Evolutionary conservation across 169 alveolate genomes (phyloP), one percentile per base, ranked within the genome.

Genomic region (Eimeria acervulina): DNA sequence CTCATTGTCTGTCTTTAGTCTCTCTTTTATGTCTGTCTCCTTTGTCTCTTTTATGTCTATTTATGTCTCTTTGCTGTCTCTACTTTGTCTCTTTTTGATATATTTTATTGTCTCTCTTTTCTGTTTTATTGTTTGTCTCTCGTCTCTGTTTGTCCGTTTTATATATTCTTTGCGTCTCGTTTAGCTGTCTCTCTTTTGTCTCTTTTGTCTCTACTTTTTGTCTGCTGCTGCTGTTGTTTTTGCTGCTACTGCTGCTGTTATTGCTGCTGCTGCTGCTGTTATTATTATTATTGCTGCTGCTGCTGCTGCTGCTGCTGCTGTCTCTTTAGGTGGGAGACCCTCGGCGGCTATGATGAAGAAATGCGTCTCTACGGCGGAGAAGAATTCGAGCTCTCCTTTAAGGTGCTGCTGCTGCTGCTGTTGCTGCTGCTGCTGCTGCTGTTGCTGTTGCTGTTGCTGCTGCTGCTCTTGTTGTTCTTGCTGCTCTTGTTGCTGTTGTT

Each of bases 341-440:
- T 96, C 28, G 97, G 96, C n/a, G 97, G 97, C 40, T 96, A 96
- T 72, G 97, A 96, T 90, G 90, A 63, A 61, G 90, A 93, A 52
- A 70, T 96, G 81, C 95, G 51, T 33, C 92, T 95, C 66, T 96
- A 96, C 96, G 97, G 96, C 6, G 97, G 97, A 7, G 97, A 96
- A 83, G 96, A 96, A 70, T 93, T 96, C 47, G 97, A 96, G 94
- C 66, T 96, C 28, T 90, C 96, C 28, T n/a, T n/a, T n/a, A n/a
- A n/a, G n/a, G n/a, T n/a, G n/a, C n/a, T n/a, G n/a, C n/a, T n/a
- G n/a, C n/a, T 13, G 38, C 81, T 17, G 17, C 81, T n/a, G 81
- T 26, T 68, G 31, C 31, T 68, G 15, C 13, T 68, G 81, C 81
- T 68, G 81, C 81, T 68, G 81, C 81, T 68, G 40, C 81, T 68